Percentiles rank a stretch among this genome's conserved stretches.
These are phyloP conservation scores for Acanthamoeba castellanii DNA, from an alignment of 208 protist genomes.

Conservation along the genomic window DNA sequence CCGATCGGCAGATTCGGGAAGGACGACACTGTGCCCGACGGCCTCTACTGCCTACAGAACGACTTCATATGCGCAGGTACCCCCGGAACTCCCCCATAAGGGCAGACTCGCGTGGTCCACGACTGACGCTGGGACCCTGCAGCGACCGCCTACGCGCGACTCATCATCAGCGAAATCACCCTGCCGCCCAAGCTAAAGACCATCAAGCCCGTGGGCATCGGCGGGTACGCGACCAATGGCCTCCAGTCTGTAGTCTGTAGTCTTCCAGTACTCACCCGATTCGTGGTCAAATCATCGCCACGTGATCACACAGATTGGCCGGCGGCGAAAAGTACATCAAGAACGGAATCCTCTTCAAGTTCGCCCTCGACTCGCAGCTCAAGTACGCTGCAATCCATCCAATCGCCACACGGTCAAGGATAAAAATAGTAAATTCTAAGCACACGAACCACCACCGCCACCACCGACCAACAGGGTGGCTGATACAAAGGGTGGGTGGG, in stretches of 20 bases:
- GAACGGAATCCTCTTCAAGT: slow-evolving; percentile 76
- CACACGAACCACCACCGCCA: background rate
- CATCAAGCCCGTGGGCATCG: slow-evolving; percentile 30
- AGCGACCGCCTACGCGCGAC: slow-evolving; percentile 26
- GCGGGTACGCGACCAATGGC: background rate
- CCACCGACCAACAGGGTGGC: background rate
- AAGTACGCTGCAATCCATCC: background rate
- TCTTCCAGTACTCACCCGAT: background rate
- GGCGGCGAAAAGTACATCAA: slow-evolving; percentile 66
- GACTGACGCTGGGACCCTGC: background rate
- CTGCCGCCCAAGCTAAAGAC: slow-evolving; percentile 18
- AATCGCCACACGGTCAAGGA: too few species aligned
- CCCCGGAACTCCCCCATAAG: background rate
- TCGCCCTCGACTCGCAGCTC: slow-evolving; percentile 60
- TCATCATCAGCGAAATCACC: slow-evolving; percentile 73
- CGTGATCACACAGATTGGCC: background rate
- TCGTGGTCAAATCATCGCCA: background rate
- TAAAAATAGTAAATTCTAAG: background rate
- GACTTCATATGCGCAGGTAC: slow-evolving; percentile 42
- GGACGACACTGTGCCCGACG: slow-evolving; percentile 21
- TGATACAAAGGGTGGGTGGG: background rate
- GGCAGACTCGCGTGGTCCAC: background rate
- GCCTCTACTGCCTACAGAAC: slow-evolving; percentile 24
- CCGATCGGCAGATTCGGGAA: background rate
- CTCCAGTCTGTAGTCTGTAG: background rate